Conservation (phyloP, 352 stramenopile species). For the Phytophthora cajani region DNA sequence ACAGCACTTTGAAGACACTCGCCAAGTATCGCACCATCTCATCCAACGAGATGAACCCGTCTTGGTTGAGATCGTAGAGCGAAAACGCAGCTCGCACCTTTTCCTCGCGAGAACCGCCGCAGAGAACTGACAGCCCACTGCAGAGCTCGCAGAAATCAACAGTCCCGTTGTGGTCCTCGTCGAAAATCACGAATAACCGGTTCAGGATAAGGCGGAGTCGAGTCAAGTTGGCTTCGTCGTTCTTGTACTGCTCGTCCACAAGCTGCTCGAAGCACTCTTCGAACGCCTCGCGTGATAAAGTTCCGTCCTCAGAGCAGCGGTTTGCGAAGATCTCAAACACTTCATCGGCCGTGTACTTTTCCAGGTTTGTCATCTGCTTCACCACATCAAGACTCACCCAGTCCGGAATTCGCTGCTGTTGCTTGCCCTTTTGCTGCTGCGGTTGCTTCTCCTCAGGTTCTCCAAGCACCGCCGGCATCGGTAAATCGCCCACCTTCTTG, state of each 20-base stretch:
- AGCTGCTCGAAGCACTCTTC: slow-evolving; percentile 86
- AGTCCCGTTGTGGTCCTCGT: slow-evolving; percentile 73
- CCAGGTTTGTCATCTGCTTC: slow-evolving; percentile 85
- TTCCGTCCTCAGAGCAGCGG: slow-evolving; percentile 78
- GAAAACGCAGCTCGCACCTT: slow-evolving; percentile 88
- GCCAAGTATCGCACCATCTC: slow-evolving; percentile 89
- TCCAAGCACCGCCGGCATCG: slow-evolving; percentile 24
- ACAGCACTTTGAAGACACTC: slow-evolving; percentile 89
- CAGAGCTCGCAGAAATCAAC: slow-evolving; percentile 89
- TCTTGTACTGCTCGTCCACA: slow-evolving; percentile 83
- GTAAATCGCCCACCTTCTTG: slow-evolving; percentile 30
- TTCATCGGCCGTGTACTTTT: slow-evolving; percentile 81
- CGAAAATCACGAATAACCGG: slow-evolving; percentile 84
- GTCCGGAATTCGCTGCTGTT: slow-evolving; percentile 39
- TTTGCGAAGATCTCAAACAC: slow-evolving; percentile 91
- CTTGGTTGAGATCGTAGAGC: slow-evolving; percentile 88
- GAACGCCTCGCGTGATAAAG: slow-evolving; percentile 82
- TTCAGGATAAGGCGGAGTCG: slow-evolving; percentile 79
- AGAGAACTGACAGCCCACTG: slow-evolving; percentile 84
- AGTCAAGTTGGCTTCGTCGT: slow-evolving; percentile 64
- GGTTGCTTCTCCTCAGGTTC: slow-evolving; percentile 25
- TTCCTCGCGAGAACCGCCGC: slow-evolving; percentile 79
- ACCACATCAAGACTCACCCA: slow-evolving; percentile 84
- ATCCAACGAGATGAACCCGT: slow-evolving; percentile 87
- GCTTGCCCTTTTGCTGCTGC: slow-evolving; percentile 19